These are phyloP conservation scores for Sordaria brevicollis DNA, from an alignment of 495 filamentous ascomycete species.

Conservation along the genomic window DNA sequence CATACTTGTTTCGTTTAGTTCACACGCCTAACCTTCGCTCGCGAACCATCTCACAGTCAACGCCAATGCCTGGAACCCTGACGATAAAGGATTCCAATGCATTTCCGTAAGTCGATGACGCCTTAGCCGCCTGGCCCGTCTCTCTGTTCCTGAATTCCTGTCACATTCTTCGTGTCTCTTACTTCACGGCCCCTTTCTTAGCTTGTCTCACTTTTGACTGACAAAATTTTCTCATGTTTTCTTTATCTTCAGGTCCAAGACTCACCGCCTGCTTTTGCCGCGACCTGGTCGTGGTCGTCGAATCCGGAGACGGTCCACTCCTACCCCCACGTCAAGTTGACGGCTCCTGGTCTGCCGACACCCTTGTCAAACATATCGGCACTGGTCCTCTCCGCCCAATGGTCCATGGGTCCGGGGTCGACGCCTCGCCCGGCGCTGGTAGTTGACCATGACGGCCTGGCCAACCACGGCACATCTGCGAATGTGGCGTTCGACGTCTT, in stretches of 20 bases:
- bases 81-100: constrained; percentile 17
- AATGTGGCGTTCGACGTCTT: constrained; percentile 25
- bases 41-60: constrained; percentile 3
- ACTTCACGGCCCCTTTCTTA: not conserved
- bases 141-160: not conserved
- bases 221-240: not conserved
- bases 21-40: not conserved
- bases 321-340: constrained; percentile 25
- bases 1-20: not conserved
- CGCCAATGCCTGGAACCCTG: constrained; percentile 23
- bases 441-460: constrained; percentile 11
- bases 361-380: constrained; percentile 21
- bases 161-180: not conserved
- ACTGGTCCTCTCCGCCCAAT: constrained; percentile 13
- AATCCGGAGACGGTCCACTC: constrained; percentile 16
- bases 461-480: constrained; percentile 6
- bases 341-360: constrained; percentile 9
- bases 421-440: constrained; percentile 4
- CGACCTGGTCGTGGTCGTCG: constrained; percentile 18
- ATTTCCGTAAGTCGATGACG: constrained; percentile 13
- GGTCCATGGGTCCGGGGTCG: constrained; percentile 23
- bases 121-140: not conserved
- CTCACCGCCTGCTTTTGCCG: constrained; percentile 19
- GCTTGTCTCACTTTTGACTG: not conserved
- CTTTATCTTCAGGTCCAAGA: constrained; percentile 13